phyloP scores from a whole-genome alignment of 768 basidiomycete genomes.

The Rhodotorula paludigena region DNA sequence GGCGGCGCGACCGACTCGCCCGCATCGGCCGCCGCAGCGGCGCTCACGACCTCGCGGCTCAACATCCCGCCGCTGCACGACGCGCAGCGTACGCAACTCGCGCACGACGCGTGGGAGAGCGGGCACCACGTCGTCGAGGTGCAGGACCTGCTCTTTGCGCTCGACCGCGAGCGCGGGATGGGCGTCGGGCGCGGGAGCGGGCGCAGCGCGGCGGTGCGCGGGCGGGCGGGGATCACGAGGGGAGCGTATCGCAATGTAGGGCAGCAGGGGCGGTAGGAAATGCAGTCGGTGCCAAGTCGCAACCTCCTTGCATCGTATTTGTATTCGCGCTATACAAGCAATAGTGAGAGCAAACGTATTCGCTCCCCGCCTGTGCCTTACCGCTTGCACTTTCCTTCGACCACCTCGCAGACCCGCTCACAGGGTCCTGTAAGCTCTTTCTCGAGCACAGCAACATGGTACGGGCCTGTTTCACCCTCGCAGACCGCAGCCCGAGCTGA shows the following conservation, averaged over 20 bases:
- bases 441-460: not conserved
- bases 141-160: constrained; percentile 77
- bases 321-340: too few relatives aligned
- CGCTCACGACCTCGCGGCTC: constrained; percentile 26
- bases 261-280: not conserved
- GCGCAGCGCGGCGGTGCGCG: constrained; percentile 7
- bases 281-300: too few relatives aligned
- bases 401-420: too few relatives aligned
- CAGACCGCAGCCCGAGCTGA: not conserved
- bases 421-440: too few relatives aligned
- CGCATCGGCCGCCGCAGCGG: not conserved
- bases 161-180: constrained; percentile 55
- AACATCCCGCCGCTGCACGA: constrained; percentile 46
- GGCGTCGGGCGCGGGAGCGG: constrained; percentile 32
- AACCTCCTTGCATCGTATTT: too few relatives aligned
- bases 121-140: constrained; percentile 61
- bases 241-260: not conserved
- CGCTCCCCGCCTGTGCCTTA: too few relatives aligned
- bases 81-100: constrained; percentile 50
- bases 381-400: too few relatives aligned
- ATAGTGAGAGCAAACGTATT: too few relatives aligned
- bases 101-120: constrained; percentile 55
- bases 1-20: constrained; percentile 60
- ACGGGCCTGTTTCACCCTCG: not conserved
- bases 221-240: constrained; percentile 25